Percentiles rank a stretch among this genome's conserved stretches.
phyloP scores from a whole-genome alignment of 495 filamentous ascomycete species.

The Letharia columbiana region DNA sequence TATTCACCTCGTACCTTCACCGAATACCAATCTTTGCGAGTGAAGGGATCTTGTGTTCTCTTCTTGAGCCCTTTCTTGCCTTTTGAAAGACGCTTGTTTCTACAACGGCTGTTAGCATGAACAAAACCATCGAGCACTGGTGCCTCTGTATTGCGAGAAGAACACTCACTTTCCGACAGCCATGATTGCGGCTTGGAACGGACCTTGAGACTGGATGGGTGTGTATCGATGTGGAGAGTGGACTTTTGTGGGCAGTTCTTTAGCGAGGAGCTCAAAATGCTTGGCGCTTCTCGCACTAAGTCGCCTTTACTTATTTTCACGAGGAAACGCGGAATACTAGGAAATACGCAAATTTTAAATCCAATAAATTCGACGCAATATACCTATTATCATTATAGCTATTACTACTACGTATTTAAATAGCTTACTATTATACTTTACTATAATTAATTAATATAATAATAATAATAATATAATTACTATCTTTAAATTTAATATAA shows the following conservation, averaged over 20 bases:
- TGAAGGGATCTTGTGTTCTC: conserved; percentile 93
- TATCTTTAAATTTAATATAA: no score
- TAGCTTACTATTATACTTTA: no score
- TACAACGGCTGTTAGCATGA: conserved; percentile 34
- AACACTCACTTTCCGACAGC: conserved; percentile 81
- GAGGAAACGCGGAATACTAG: no score
- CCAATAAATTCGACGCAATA: no score
- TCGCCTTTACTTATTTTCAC: background rate
- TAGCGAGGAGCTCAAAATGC: conserved; percentile 12
- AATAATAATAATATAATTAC: no score
- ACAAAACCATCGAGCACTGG: conserved; percentile 14
- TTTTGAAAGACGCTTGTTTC: conserved; percentile 99
- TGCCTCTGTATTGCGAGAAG: background rate
- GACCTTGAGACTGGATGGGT: background rate
- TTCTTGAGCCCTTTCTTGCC: conserved; percentile 99
- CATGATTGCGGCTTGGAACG: conserved; percentile 58
- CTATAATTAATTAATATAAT: no score
- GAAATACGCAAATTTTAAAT: no score
- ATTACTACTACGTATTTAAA: no score
- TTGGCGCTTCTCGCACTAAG: conserved; percentile 7
- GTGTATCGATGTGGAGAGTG: background rate
- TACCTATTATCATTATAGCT: no score
- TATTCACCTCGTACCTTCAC: conserved; percentile 62
- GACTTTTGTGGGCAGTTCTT: conserved; percentile 10
- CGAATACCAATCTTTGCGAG: conserved; percentile 97